phyloP scores from a whole-genome alignment of 148 eudicot species.

The Cornus controversa region DNA sequence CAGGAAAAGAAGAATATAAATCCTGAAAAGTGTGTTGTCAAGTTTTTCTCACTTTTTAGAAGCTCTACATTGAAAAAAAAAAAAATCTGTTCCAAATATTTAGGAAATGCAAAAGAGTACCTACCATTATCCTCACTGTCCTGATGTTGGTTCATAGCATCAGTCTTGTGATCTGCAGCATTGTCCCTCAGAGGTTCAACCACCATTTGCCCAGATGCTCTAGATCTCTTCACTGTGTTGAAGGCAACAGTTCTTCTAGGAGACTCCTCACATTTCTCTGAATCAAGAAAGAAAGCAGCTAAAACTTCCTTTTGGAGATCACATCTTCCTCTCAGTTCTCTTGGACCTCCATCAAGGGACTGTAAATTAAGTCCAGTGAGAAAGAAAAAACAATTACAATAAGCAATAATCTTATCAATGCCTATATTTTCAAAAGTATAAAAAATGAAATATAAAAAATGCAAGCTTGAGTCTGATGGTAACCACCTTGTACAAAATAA shows the following conservation, averaged over 20 bases:
- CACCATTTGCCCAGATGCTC: conserved; percentile 10
- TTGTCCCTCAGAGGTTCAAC: conserved; percentile 19
- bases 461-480: too few species aligned
- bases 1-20: background rate
- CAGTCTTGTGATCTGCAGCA: conserved; percentile 8
- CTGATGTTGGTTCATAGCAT: background rate
- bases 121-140: conserved; percentile 24
- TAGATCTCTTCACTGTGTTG: conserved; percentile 10
- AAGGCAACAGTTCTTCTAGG: background rate
- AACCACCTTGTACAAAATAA: too few species aligned
- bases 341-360: conserved; percentile 5
- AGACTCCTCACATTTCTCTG: conserved; percentile 13
- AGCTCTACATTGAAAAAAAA: background rate
- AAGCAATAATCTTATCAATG: background rate
- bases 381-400: background rate
- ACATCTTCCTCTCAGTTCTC: conserved; percentile 16
- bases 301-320: conserved; percentile 26
- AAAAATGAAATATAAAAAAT: background rate
- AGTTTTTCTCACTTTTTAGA: background rate
- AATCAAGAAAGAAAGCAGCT: conserved; percentile 25
- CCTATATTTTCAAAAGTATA: background rate
- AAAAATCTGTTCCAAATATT: background rate
- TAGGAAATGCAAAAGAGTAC: background rate
- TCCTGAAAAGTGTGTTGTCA: background rate
- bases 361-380: conserved; percentile 6